Percentiles rank a stretch among this genome's conserved stretches.
phyloP scores from a whole-genome alignment of 257 asterid genomes.

The Solanum lignicaule region DNA sequence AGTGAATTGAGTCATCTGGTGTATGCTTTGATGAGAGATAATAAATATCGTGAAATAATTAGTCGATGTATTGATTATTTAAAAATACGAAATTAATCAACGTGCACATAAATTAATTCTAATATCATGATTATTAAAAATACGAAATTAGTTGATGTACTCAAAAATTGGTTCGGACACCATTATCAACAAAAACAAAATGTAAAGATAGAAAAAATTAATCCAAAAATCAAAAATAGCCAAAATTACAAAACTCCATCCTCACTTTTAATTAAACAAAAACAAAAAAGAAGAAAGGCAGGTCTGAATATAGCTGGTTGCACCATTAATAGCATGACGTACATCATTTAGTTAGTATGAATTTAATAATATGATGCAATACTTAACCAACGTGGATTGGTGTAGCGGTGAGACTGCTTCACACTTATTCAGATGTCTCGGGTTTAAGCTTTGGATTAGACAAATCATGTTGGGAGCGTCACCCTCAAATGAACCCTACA shows the following conservation, averaged over 20 bases:
- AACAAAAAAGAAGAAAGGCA: constrained; percentile 1
- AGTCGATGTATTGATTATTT: not conserved
- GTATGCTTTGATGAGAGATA: not conserved
- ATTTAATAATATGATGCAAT: not conserved
- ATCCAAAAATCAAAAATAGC: constrained; percentile 11
- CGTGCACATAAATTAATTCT: not conserved
- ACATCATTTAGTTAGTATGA: constrained; percentile 3
- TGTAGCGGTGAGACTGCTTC: too few relatives aligned
- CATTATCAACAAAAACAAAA: not conserved
- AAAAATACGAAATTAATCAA: not conserved
- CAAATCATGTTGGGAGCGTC: rapidly evolving
- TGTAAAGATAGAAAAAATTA: not conserved
- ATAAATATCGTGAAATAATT: not conserved
- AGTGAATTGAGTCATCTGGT: not conserved
- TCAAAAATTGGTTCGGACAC: rapidly evolving
- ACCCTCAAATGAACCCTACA: rapidly evolving
- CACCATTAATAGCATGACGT: constrained; percentile 15
- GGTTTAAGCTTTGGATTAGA: rapidly evolving
- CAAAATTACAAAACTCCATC: constrained; percentile 21
- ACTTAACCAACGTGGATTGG: not conserved
- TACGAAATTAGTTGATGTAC: too few relatives aligned
- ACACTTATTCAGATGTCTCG: rapidly evolving
- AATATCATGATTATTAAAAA: not conserved
- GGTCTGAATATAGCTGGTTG: constrained; percentile 7
- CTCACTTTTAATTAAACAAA: constrained; percentile 21